Conservation (phyloP, 306 rosid genomes). For the Prunus armeniaca region DNA sequence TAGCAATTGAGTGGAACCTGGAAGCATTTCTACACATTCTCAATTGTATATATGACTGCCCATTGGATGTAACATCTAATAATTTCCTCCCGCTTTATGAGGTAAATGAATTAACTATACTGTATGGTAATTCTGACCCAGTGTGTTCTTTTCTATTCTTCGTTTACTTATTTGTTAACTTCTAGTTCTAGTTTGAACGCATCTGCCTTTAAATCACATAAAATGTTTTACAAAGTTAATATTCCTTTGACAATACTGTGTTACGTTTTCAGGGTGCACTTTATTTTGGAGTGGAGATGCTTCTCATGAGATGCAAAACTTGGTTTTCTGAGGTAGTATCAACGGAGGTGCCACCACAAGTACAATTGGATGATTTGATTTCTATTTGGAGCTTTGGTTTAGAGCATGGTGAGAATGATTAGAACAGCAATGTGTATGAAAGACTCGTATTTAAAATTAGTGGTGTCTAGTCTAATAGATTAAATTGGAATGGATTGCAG, state of each 20-base stretch:
- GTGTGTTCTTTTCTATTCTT: background rate
- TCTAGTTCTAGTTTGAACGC: background rate
- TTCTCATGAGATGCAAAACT: constrained; percentile 52
- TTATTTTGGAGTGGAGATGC: constrained; percentile 75
- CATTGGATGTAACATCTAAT: constrained; percentile 39
- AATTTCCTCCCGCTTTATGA: constrained; percentile 61
- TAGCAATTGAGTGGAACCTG: constrained; percentile 53
- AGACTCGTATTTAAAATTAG: constrained; percentile 5
- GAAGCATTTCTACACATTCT: constrained; percentile 49
- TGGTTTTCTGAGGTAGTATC: constrained; percentile 61
- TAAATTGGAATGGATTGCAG: constrained; percentile 45
- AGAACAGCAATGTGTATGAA: background rate
- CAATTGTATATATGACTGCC: constrained; percentile 47
- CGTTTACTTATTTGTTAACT: background rate
- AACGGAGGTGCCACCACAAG: constrained; percentile 24
- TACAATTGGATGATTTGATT: constrained; percentile 56
- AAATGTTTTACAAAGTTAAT: background rate
- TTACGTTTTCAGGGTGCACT: constrained; percentile 60
- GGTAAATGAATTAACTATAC: constrained; percentile 34
- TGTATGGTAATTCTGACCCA: background rate
- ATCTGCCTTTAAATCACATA: background rate
- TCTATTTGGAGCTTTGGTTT: constrained; percentile 61
- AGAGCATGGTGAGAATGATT: constrained; percentile 47
- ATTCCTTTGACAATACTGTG: background rate
- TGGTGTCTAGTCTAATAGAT: constrained; percentile 29